These are phyloP conservation scores for Purpureocillium lavendulum DNA, from an alignment of 2,329 filamentous ascomycete genomes.

Conservation along the genomic window DNA sequence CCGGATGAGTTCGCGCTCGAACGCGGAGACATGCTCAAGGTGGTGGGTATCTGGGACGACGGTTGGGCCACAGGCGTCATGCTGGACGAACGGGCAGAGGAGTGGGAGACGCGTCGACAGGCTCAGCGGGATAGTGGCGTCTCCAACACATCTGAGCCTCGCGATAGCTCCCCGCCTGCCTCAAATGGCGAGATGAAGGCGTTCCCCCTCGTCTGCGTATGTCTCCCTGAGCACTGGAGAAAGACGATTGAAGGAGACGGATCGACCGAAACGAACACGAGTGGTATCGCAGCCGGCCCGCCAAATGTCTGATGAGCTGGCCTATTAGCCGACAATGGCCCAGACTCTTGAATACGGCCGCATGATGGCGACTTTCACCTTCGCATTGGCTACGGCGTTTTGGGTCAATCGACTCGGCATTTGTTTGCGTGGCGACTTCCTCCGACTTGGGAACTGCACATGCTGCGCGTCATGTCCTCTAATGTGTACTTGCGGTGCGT, in stretches of 20 bases:
- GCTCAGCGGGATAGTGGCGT: constrained; percentile 88
- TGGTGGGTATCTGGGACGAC: constrained; percentile 98
- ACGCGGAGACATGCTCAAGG: constrained; percentile 94
- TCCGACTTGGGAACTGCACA: neutral
- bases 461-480: neutral
- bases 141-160: constrained; percentile 64
- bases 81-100: constrained; percentile 73
- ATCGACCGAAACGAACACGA: constrained; percentile 56
- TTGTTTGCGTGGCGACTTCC: neutral
- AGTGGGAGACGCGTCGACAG: constrained; percentile 72
- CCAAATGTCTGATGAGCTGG: constrained; percentile 3
- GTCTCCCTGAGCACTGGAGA: constrained; percentile 89
- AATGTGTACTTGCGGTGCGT: neutral
- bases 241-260: constrained; percentile 92
- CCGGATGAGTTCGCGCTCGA: constrained; percentile 90
- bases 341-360: constrained; percentile 16
- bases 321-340: constrained; percentile 1
- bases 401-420: constrained; percentile 10
- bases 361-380: constrained; percentile 10
- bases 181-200: constrained; percentile 79
- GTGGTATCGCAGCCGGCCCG: constrained; percentile 12
- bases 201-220: constrained; percentile 94
- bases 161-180: constrained; percentile 53
- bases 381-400: constrained; percentile 31
- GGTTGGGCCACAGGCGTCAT: constrained; percentile 95